Evolutionary conservation across 176 grass and related monocot genomes (phyloP).

Genomic region (Oryza glaberrima): DNA sequence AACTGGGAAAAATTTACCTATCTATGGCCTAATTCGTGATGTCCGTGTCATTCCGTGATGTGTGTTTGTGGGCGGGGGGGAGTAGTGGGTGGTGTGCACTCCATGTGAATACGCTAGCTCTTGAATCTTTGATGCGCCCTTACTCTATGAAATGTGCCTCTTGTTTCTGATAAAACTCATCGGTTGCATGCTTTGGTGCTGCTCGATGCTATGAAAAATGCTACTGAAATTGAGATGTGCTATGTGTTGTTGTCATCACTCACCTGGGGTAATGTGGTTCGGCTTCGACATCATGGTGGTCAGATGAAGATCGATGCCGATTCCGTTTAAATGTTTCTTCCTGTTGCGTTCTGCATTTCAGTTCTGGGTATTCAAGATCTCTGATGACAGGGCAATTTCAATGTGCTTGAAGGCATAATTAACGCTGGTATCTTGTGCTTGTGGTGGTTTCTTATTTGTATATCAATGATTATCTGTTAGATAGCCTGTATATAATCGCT

Average conservation of each 20-base stretch:
- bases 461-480: neutral
- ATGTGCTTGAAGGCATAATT: neutral
- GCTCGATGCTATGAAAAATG: conserved; percentile 24
- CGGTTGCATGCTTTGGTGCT: neutral
- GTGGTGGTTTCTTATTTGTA: neutral
- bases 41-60: conserved; percentile 7
- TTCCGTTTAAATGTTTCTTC: neutral
- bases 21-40: conserved; percentile 15
- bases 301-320: neutral
- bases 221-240: neutral
- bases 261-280: neutral
- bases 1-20: neutral
- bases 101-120: conserved; percentile 33
- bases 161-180: conserved; percentile 33
- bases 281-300: neutral
- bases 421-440: neutral
- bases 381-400: neutral
- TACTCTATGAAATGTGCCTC: conserved; percentile 27
- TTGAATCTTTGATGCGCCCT: conserved; percentile 6
- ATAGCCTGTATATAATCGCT: neutral
- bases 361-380: neutral
- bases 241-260: neutral
- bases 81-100: conserved; percentile 7
- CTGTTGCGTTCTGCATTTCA: neutral
- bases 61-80: conserved; percentile 6